Evolutionary conservation across 768 basidiomycete species (phyloP), one percentile per base, ranked within the genome.

Genomic region (Lactarius sanguifluus): DNA sequence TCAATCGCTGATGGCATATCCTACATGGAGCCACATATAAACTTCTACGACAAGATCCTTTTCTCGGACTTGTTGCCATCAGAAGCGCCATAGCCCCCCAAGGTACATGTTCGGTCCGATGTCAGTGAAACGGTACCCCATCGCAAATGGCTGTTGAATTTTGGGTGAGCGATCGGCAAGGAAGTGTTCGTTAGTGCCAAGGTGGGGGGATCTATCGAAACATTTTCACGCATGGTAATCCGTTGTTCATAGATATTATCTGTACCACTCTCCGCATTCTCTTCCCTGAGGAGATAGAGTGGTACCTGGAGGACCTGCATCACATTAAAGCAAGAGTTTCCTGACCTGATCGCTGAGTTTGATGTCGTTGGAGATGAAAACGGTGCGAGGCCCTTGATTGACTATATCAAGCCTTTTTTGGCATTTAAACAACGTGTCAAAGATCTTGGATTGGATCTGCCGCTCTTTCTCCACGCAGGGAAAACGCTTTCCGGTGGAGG

Each of bases 361-460:
- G 91, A 92, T 76, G 81, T 92, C 23, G 90, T 92, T n/a, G 90
- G 90, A 5, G 80, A 87, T 57, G 90, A 92, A 72, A 86, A 91
- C 72, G 76, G 75, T 7, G 70, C 84, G 28, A 80, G 77, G 47
- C 88, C 89, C 20, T 79, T 91, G 45, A 83, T 80, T 30, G 76
- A 89, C 71, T 92, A 91, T 73, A 73, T 86, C 34, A 82, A 84
- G 40, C 82, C 82, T 12, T 78, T 94, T 7, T 75, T 88, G 5
- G 78, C 76, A 52, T 92, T 92, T 77, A 77, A 81, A 36, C 76
- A 81, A 57, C 82, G 83, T 30, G 82, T 85, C 71, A 79, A 83
- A 59, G 83, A 86, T 66, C 78, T 82, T 55, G 81, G 83, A 0
- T 70, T 92, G 1, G 82, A 87, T 36, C 85, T 92, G 30, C 91